phyloP scores from a whole-genome alignment of 257 asterid genomes.

The Eustoma russellianum region DNA sequence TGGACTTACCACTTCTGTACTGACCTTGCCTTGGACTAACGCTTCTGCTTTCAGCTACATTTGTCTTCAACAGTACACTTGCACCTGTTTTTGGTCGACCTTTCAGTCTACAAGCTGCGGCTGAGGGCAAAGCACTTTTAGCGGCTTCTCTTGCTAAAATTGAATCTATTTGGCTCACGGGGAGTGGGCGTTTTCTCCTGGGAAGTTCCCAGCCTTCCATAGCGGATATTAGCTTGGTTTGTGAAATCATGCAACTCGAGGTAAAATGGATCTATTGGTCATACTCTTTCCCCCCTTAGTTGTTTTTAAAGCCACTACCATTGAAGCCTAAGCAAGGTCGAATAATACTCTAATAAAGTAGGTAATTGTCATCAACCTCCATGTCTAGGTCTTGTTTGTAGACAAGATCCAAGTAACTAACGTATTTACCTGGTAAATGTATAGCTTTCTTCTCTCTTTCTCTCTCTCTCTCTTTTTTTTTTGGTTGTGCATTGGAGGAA shows the following conservation, averaged over 20 bases:
- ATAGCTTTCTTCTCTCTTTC: too few species aligned
- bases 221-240: conserved; percentile 81
- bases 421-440: too few species aligned
- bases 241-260: conserved; percentile 90
- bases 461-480: too few species aligned
- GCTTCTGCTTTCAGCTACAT: conserved; percentile 32
- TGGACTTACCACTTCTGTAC: not conserved
- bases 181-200: conserved; percentile 56
- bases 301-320: too few species aligned
- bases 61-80: conserved; percentile 38
- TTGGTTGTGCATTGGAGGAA: too few species aligned
- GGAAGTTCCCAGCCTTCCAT: conserved; percentile 79
- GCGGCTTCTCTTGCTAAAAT: conserved; percentile 47
- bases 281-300: too few species aligned
- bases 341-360: too few species aligned
- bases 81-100: conserved; percentile 65
- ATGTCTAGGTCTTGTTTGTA: too few species aligned
- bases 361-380: too few species aligned
- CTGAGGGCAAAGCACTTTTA: conserved; percentile 51
- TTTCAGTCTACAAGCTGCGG: conserved; percentile 55
- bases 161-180: conserved; percentile 76
- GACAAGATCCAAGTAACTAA: too few species aligned
- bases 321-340: too few species aligned
- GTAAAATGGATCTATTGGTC: conserved; percentile 21
- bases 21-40: conserved; percentile 8